phyloP scores from a whole-genome alignment of 805 yeast species.

The Candida ovalis region DNA sequence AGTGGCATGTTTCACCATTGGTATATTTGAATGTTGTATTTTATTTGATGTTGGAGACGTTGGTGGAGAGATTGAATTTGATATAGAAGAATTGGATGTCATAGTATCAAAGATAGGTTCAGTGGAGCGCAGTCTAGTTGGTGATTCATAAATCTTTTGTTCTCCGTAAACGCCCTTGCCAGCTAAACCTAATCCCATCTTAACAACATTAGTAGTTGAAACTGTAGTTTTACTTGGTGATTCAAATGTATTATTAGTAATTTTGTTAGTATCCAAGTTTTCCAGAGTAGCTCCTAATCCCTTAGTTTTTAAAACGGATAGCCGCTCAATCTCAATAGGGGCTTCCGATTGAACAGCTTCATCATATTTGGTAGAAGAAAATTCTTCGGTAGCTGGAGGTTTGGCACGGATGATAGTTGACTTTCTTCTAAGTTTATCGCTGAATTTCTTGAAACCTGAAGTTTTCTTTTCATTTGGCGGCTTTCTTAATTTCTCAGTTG shows the following conservation, averaged over 20 bases:
- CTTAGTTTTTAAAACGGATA: constrained; percentile 4
- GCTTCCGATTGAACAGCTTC: constrained; percentile 2
- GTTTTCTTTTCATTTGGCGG: constrained; percentile 1
- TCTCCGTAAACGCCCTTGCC: constrained; percentile 24
- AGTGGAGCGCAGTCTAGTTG: background rate
- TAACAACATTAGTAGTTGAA: constrained; percentile 22
- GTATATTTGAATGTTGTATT: background rate
- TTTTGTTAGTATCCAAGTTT: background rate
- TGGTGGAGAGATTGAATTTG: background rate
- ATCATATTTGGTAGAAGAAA: constrained; percentile 2
- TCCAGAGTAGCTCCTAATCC: background rate
- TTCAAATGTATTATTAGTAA: background rate
- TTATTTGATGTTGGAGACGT: constrained; percentile 1
- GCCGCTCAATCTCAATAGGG: constrained; percentile 8
- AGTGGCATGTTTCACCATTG: background rate
- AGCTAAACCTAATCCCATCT: constrained; percentile 29
- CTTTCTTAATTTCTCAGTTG: background rate
- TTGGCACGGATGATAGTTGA: constrained; percentile 1
- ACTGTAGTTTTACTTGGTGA: constrained; percentile 16
- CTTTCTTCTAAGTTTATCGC: constrained; percentile 11
- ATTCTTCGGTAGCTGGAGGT: background rate
- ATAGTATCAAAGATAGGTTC: background rate
- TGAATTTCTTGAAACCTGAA: constrained; percentile 12
- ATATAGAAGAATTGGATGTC: background rate
- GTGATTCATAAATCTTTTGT: constrained; percentile 3